Base-by-base conservation (phyloP, 2,329 filamentous ascomycete genomes). In the Hymenoscyphus scutula region DNA sequence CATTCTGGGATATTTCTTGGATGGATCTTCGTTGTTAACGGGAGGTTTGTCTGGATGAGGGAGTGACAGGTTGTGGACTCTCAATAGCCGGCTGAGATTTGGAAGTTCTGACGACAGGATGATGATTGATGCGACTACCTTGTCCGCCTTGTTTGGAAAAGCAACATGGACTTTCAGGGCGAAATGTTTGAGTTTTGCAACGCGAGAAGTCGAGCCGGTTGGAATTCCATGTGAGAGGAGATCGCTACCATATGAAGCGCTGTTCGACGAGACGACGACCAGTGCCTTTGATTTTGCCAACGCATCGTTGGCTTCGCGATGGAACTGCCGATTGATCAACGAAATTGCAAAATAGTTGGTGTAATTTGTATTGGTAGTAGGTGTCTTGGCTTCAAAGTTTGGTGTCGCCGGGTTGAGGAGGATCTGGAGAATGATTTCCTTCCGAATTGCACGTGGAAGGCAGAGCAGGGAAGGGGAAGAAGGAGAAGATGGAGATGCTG, bases 351-450 rank as follows among this genome's bases (percentile, higher is more conserved):
- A 59, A 19, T 51, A 53, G 30, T 53, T 32, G 17, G 29, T 38
- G 19, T 53, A 59, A 7, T 13, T 51, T 19, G 45, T 45, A 17
- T 11, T 53, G 17, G 19, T 23, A 8, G 45, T n/a, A 48, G 58
- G 29, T 23, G 45, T 15, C 37, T n/a, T n/a, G 29, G 58, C 45
- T 53, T 59, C 58, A 48, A 59, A 59, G 15, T 59, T 27, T 25
- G 58, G 58, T 30, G 17, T 11, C 15, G 17, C 17, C 17, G 58
- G 58, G 19, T 37, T 37, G 29, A 59, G 29, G 8, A 59, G 41
- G n/a, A 59, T 48, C 5, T 59, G 25, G 3, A 15, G n/a, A 23
- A 53, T 11, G 23, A 59, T 59, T 5, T 48, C 10, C 41, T 48
- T 48, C 3, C 41, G 41, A 23, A 48, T 11, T 10, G n/a, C n/a